These are phyloP conservation scores for Trichoderma gamsii DNA, from an alignment of 495 filamentous ascomycete species.

Conservation along the genomic window DNA sequence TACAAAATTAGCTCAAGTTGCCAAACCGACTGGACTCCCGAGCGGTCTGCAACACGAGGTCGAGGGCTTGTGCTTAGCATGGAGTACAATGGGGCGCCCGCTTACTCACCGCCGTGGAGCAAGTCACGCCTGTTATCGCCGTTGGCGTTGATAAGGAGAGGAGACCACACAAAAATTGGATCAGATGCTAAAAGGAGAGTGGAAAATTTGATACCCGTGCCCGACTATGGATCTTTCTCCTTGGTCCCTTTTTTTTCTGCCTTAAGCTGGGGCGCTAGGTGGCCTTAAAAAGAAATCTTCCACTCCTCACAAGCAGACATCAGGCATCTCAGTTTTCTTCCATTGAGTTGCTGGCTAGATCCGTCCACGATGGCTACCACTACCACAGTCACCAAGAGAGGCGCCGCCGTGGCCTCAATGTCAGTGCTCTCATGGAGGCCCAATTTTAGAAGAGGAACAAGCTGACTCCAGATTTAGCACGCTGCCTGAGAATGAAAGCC, in stretches of 20 bases:
- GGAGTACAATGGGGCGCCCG: too few relatives aligned
- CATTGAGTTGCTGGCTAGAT: neutral
- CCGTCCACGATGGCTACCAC: conserved; percentile 3
- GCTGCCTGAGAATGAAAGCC: conserved; percentile 1
- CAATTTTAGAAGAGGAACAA: neutral
- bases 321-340: neutral
- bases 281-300: neutral
- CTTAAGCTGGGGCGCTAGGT: neutral
- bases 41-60: too few relatives aligned
- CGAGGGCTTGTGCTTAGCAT: too few relatives aligned
- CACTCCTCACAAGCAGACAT: neutral
- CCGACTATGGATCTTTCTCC: conserved; percentile 12
- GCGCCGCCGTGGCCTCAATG: conserved; percentile 4
- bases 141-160: neutral
- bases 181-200: neutral
- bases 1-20: too few relatives aligned
- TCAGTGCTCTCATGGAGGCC: neutral
- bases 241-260: conserved; percentile 6
- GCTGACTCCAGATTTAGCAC: conserved; percentile 1
- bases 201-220: conserved; percentile 12
- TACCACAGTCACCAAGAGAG: conserved; percentile 1
- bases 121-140: neutral
- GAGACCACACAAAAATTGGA: conserved; percentile 4
- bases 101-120: neutral
- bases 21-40: too few relatives aligned